A percentile compares a stretch with the other conserved stretches of the same genome.
Conservation (phyloP, 306 rosid species). For the Alnus rubra region DNA sequence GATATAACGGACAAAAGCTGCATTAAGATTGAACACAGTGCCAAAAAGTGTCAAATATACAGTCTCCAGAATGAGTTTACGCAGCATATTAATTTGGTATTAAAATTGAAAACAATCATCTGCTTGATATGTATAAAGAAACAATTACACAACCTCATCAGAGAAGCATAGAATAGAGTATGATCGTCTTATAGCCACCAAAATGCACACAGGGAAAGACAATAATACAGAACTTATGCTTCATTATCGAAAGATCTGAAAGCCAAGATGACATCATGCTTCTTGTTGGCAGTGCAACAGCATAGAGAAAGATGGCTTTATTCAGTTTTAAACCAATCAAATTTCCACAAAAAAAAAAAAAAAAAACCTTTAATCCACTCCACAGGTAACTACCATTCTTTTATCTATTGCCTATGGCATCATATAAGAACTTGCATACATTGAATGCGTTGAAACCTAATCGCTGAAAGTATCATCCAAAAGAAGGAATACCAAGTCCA, state of each 20-base stretch:
- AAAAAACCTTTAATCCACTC: background rate
- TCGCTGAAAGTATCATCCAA: background rate
- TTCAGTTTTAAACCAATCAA: background rate
- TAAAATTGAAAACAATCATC: background rate
- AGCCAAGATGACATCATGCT: background rate
- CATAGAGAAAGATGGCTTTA: background rate
- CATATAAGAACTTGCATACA: background rate
- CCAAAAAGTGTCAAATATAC: constrained; percentile 27
- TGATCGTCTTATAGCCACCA: background rate
- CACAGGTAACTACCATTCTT: background rate
- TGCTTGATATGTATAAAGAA: background rate
- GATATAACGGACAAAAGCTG: constrained; percentile 90
- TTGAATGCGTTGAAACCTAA: background rate
- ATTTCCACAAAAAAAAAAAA: background rate
- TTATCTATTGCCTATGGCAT: background rate
- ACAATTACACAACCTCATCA: background rate
- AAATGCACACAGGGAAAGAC: background rate
- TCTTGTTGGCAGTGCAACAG: background rate
- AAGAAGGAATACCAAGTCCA: background rate
- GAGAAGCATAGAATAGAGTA: background rate
- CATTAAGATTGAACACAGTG: constrained; percentile 30
- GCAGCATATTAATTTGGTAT: background rate
- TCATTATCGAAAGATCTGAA: background rate
- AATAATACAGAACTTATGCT: background rate
- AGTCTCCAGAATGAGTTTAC: constrained; percentile 1